Conservation (phyloP, 176 grass and related monocot genomes). For the Musa schizocarpa region DNA sequence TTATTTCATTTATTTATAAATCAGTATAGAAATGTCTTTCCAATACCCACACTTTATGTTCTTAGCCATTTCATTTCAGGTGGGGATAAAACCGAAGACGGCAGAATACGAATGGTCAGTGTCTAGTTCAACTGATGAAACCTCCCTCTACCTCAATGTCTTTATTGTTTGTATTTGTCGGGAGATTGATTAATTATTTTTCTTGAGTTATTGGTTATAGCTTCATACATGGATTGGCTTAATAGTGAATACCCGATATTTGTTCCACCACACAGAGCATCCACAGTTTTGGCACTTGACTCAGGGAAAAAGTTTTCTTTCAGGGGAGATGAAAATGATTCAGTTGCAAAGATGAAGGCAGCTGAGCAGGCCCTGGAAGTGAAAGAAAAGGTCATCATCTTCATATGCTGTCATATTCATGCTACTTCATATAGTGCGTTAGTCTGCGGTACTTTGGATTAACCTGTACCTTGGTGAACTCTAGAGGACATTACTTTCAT, state of each 20-base stretch:
- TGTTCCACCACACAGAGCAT: background rate
- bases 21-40: too few relatives aligned
- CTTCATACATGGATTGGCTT: background rate
- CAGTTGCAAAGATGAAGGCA: conserved; percentile 56
- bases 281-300: background rate
- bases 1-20: background rate
- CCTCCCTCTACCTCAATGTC: background rate
- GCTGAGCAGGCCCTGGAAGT: conserved; percentile 56
- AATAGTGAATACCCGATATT: background rate
- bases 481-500: background rate
- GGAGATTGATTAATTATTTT: too few relatives aligned
- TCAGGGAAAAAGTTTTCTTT: background rate
- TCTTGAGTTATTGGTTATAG: too few relatives aligned
- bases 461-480: background rate
- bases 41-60: background rate
- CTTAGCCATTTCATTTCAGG: background rate
- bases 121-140: background rate
- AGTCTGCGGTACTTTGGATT: background rate
- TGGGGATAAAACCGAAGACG: background rate
- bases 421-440: background rate
- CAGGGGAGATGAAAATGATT: conserved; percentile 52
- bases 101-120: background rate
- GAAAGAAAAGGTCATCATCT: conserved; percentile 77
- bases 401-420: background rate
- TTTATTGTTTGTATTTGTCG: background rate